These are phyloP conservation scores for Aspergillus indologenus DNA, from an alignment of 495 filamentous ascomycete genomes.

Conservation along the genomic window DNA sequence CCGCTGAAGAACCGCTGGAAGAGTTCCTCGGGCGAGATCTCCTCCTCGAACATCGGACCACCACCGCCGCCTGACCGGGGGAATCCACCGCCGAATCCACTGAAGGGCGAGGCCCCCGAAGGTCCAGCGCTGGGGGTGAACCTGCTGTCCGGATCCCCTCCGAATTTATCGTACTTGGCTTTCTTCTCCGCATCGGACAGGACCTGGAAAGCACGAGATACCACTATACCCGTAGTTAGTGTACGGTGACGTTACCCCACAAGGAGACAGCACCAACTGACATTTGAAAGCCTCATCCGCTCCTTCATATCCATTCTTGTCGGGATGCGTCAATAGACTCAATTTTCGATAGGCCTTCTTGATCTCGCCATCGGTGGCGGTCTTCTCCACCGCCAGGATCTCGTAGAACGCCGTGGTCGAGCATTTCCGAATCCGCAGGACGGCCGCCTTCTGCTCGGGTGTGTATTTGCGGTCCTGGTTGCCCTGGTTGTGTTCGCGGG, in stretches of 20 bases:
- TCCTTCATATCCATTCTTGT: constrained; percentile 97
- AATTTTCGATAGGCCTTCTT: constrained; percentile 97
- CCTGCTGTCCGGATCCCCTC: constrained; percentile 85
- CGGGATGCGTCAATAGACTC: constrained; percentile 89
- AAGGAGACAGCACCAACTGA: constrained; percentile 36
- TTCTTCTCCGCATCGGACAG: constrained; percentile 93
- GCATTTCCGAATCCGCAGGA: constrained; percentile 82
- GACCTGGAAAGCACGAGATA: constrained; percentile 87
- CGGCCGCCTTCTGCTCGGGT: constrained; percentile 82
- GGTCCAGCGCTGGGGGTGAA: constrained; percentile 58
- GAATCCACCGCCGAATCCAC: constrained; percentile 64
- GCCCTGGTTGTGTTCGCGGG: constrained; percentile 87
- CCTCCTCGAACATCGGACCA: constrained; percentile 72
- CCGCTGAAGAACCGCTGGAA: constrained; percentile 92
- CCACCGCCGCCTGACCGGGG: constrained; percentile 40
- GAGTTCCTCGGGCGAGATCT: constrained; percentile 94
- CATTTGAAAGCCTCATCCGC: constrained; percentile 97
- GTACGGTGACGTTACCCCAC: background rate
- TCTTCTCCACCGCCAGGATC: constrained; percentile 73
- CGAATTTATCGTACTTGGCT: constrained; percentile 78
- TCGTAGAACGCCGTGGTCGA: constrained; percentile 88
- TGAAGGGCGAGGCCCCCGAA: constrained; percentile 57
- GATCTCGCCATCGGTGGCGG: constrained; percentile 76
- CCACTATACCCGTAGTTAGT: constrained; percentile 55
- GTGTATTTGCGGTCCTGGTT: constrained; percentile 89